Evolutionary conservation across 2,329 filamentous ascomycete species (phyloP).

Genomic region (Stachybotrys elegans): DNA sequence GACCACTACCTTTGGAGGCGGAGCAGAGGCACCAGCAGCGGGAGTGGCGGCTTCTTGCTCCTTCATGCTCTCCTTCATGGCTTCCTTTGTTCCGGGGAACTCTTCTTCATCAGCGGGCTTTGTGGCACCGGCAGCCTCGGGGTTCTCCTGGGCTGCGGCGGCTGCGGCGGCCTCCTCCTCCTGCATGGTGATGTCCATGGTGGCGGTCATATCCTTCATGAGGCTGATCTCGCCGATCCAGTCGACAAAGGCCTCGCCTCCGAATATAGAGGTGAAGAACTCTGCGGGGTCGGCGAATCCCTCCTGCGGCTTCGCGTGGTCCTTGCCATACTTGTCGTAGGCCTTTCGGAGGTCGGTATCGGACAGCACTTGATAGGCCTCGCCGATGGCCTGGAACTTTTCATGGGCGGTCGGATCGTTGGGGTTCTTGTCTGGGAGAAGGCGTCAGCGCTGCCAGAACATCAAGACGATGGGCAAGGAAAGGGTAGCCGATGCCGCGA

Average conservation of each 20-base stretch:
- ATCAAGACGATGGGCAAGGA: constrained; percentile 5
- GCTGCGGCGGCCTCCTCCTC: constrained; percentile 59
- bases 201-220: constrained; percentile 96
- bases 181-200: constrained; percentile 95
- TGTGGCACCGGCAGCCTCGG: constrained; percentile 32
- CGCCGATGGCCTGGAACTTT: constrained; percentile 85
- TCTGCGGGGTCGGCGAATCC: constrained; percentile 95
- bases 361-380: constrained; percentile 76
- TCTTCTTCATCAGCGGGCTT: constrained; percentile 35
- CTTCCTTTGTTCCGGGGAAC: constrained; percentile 52
- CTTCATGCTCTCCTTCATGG: constrained; percentile 51
- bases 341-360: constrained; percentile 80
- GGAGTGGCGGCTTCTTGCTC: constrained; percentile 26
- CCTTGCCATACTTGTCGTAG: constrained; percentile 97
- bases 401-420: constrained; percentile 90
- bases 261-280: constrained; percentile 98
- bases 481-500: not conserved
- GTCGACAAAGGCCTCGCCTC: constrained; percentile 90
- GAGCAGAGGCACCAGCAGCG: constrained; percentile 17
- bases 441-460: constrained; percentile 8
- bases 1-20: constrained; percentile 34
- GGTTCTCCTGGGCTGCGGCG: constrained; percentile 47
- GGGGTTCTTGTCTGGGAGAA: constrained; percentile 81
- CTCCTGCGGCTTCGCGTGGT: constrained; percentile 81
- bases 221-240: constrained; percentile 97